Evolutionary conservation across 140 eudicot genomes (phyloP).

Genomic region (Oenanthe javanica): DNA sequence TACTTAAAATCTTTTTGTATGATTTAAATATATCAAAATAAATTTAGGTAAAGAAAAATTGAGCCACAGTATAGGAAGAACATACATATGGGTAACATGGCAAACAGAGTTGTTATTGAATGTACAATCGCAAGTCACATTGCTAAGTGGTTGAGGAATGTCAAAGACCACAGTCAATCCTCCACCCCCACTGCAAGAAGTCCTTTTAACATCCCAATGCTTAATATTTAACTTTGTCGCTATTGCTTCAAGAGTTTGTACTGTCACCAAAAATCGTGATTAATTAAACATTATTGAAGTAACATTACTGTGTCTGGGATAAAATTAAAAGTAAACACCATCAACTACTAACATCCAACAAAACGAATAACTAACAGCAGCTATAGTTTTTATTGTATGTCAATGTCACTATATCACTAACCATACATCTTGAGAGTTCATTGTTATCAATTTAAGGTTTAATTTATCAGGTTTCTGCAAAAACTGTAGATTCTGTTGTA

Average conservation of each 20-base stretch:
- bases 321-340: not conserved
- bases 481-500: not conserved
- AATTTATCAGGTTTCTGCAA: not conserved
- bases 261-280: slow-evolving; percentile 20
- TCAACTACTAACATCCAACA: not conserved
- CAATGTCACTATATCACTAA: not conserved
- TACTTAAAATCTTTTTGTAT: not conserved
- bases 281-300: not conserved
- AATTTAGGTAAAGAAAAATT: not conserved
- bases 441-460: not conserved
- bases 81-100: slow-evolving; percentile 43
- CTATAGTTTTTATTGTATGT: not conserved
- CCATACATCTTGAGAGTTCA: not conserved
- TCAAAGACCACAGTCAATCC: not conserved
- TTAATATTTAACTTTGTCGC: slow-evolving; percentile 23
- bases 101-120: slow-evolving; percentile 25
- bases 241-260: slow-evolving; percentile 31
- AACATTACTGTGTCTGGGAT: not conserved
- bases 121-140: slow-evolving; percentile 31
- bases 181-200: slow-evolving; percentile 23
- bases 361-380: not conserved
- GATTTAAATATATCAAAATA: not conserved
- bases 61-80: not conserved
- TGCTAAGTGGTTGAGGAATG: slow-evolving; percentile 8
- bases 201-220: slow-evolving; percentile 23